phyloP scores from a whole-genome alignment of 306 rosid species.

The Rubus idaeus region DNA sequence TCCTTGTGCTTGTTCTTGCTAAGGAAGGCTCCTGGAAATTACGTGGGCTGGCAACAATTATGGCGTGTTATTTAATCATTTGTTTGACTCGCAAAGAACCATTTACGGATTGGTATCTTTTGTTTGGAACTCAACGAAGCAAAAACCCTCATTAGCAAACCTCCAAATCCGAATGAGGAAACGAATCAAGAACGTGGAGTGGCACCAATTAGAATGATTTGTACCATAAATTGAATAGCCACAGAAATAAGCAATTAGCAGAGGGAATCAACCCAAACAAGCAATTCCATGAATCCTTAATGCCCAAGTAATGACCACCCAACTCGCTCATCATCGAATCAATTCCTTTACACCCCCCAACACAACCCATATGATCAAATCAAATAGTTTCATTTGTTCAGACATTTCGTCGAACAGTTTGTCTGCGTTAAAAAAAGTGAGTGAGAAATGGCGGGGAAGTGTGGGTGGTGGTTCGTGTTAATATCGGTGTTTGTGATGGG shows the following conservation, averaged over 20 bases:
- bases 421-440: neutral
- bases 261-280: conserved; percentile 26
- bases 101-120: conserved; percentile 6
- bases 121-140: conserved; percentile 7
- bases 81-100: conserved; percentile 7
- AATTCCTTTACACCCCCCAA: conserved; percentile 18
- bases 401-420: conserved; percentile 13
- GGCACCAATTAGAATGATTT: neutral
- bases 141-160: neutral
- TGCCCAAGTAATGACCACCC: conserved; percentile 15
- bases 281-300: conserved; percentile 47
- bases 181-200: conserved; percentile 4
- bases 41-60: neutral
- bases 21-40: neutral
- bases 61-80: neutral
- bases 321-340: conserved; percentile 13
- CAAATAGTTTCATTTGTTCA: conserved; percentile 34
- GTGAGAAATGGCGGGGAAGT: conserved; percentile 21
- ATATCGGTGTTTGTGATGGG: conserved; percentile 33
- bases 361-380: neutral
- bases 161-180: conserved; percentile 11
- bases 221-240: neutral
- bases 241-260: conserved; percentile 26
- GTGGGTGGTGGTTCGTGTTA: conserved; percentile 30
- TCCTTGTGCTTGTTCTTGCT: neutral